Conservation (phyloP, 2,329 filamentous ascomycete species). For the Achaetomium macrosporum region DNA sequence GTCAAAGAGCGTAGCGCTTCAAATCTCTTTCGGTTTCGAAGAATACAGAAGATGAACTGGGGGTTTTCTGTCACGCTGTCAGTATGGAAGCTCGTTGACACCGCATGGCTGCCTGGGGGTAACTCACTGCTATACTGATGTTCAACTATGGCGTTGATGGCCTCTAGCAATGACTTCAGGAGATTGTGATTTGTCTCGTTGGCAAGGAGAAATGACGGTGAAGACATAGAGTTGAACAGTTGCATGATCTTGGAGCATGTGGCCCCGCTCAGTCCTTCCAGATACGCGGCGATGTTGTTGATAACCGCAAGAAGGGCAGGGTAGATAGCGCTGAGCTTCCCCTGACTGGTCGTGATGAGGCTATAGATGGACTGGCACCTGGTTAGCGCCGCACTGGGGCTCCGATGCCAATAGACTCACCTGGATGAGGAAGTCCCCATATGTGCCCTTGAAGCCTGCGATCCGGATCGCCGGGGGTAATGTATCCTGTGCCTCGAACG, state of each 20-base stretch:
- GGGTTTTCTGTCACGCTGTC: slow-evolving; percentile 58
- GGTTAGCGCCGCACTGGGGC: slow-evolving; percentile 20
- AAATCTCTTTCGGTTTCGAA: slow-evolving; percentile 76
- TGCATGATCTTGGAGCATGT: slow-evolving; percentile 80
- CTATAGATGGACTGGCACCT: slow-evolving; percentile 71
- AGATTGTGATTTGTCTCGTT: slow-evolving; percentile 87
- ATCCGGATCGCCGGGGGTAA: slow-evolving; percentile 77
- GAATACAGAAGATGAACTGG: slow-evolving; percentile 70
- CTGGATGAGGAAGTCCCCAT: slow-evolving; percentile 89
- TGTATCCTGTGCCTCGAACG: slow-evolving; percentile 82
- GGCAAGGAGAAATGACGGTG: slow-evolving; percentile 82
- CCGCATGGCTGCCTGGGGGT: too few species aligned
- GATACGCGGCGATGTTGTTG: slow-evolving; percentile 84
- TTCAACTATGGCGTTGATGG: slow-evolving; percentile 83
- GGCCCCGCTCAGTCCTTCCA: slow-evolving; percentile 67
- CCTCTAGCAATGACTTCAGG: slow-evolving; percentile 76
- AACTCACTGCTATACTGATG: slow-evolving; percentile 72
- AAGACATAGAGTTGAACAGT: slow-evolving; percentile 86
- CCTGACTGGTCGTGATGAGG: slow-evolving; percentile 85
- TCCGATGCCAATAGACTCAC: slow-evolving; percentile 42
- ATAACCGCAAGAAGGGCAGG: slow-evolving; percentile 87
- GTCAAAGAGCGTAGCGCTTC: slow-evolving; percentile 83
- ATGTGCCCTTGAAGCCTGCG: slow-evolving; percentile 77
- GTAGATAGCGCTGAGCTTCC: slow-evolving; percentile 84
- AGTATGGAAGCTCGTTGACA: neutral